Evolutionary conservation across 441 rosid genomes (phyloP).

Genomic region (Pelargonium australe): DNA sequence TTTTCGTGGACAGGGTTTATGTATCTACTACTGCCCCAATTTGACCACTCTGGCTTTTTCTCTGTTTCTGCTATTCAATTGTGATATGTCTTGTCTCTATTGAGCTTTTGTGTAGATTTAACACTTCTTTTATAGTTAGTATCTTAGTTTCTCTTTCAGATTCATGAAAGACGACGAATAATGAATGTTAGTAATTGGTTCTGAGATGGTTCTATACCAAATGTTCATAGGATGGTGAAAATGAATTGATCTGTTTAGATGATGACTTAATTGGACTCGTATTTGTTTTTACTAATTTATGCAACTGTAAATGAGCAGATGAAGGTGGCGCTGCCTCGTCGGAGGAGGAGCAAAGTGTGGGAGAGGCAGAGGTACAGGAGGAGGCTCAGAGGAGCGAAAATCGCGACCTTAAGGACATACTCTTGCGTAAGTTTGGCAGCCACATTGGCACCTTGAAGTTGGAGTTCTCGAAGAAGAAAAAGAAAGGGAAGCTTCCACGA

Average conservation of each 20-base stretch:
- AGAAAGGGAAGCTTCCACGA: conserved; percentile 64
- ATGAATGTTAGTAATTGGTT: not conserved
- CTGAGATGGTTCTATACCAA: not conserved
- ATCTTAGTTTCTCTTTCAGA: not conserved
- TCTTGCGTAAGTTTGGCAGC: conserved; percentile 65
- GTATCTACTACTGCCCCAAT: not conserved
- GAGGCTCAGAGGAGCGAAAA: conserved; percentile 44
- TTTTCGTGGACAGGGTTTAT: conserved; percentile 6
- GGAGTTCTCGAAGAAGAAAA: conserved; percentile 64
- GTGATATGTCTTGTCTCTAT: conserved; percentile 31
- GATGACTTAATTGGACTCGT: not conserved
- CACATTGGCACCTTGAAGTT: conserved; percentile 51
- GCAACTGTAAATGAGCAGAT: conserved; percentile 27
- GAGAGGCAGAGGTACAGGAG: conserved; percentile 51
- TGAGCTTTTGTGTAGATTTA: too few species aligned
- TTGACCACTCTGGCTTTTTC: conserved; percentile 3
- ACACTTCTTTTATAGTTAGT: too few species aligned
- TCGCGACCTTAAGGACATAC: conserved; percentile 60
- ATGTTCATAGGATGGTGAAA: not conserved
- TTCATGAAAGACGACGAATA: not conserved
- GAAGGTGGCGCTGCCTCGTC: conserved; percentile 59
- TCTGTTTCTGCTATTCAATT: conserved; percentile 3
- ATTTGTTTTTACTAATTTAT: not conserved
- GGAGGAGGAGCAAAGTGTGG: conserved; percentile 71
- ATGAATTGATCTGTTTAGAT: not conserved